Conservation (phyloP, 306 rosid genomes). For the Cucumis melo region DNA sequence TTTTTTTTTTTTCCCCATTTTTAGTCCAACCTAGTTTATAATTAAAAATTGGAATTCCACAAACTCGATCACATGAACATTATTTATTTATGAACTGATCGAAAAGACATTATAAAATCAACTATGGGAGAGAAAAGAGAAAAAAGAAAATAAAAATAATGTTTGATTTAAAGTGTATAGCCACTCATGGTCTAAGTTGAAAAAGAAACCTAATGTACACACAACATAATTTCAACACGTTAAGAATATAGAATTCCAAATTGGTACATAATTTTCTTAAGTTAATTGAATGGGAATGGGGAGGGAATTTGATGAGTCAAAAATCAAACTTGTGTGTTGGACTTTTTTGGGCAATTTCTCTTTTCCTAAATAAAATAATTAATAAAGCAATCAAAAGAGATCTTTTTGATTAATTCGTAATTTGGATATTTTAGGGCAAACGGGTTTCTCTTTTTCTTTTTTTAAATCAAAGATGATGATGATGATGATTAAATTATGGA, state of each 20-base stretch:
- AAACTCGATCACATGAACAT: not conserved
- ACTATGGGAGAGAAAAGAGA: not conserved
- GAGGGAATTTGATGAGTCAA: not conserved
- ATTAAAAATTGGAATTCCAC: too few relatives aligned
- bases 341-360: not conserved
- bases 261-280: not conserved
- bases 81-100: too few relatives aligned
- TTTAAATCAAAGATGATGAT: not conserved
- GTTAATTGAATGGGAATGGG: not conserved
- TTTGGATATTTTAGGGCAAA: not conserved
- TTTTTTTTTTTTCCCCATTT: too few relatives aligned
- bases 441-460: not conserved
- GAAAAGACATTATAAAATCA: not conserved
- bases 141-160: not conserved
- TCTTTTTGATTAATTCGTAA: not conserved
- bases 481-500: not conserved
- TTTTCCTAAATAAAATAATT: not conserved
- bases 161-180: not conserved
- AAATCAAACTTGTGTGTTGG: not conserved
- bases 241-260: not conserved
- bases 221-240: not conserved
- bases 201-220: not conserved
- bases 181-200: not conserved
- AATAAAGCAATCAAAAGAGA: not conserved
- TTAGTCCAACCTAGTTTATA: too few relatives aligned